These are phyloP conservation scores for Coemansia sp. DNA, from an alignment of 192 early-diverging fungal species.

Conservation along the genomic window DNA sequence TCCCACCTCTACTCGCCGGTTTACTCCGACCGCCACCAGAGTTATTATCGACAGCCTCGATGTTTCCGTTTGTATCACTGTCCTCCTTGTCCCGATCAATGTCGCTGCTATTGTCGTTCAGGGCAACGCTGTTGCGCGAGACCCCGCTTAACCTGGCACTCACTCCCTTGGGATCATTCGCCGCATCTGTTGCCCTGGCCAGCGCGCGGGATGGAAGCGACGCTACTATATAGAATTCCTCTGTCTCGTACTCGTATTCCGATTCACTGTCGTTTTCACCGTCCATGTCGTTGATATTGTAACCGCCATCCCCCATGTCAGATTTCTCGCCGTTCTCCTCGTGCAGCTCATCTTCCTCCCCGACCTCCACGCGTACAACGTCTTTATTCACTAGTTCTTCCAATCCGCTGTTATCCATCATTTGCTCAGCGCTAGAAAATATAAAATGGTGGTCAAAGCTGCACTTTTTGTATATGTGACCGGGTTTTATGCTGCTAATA, in stretches of 20 bases:
- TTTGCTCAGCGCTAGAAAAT: too few species aligned
- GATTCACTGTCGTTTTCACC: neutral
- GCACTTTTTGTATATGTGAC: too few species aligned
- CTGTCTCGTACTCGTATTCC: constrained; percentile 34
- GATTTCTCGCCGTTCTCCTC: too few species aligned
- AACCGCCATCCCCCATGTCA: neutral
- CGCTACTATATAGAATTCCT: constrained; percentile 37
- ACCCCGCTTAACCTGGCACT: neutral
- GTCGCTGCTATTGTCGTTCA: neutral
- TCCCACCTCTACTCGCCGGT: neutral
- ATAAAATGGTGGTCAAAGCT: too few species aligned
- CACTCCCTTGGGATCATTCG: neutral
- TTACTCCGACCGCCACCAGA: too few species aligned
- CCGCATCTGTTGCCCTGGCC: neutral
- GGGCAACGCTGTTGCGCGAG: neutral
- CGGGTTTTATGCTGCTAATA: too few species aligned
- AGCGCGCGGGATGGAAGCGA: constrained; percentile 18
- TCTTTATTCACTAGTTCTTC: too few species aligned
- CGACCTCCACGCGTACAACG: too few species aligned
- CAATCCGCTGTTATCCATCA: too few species aligned
- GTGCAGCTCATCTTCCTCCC: too few species aligned
- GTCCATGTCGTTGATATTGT: neutral
- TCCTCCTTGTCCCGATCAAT: neutral
- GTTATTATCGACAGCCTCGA: too few species aligned
- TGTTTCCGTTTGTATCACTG: neutral